Conservation (phyloP, 2,329 filamentous ascomycete genomes). For the Aspergillus udagawae region DNA sequence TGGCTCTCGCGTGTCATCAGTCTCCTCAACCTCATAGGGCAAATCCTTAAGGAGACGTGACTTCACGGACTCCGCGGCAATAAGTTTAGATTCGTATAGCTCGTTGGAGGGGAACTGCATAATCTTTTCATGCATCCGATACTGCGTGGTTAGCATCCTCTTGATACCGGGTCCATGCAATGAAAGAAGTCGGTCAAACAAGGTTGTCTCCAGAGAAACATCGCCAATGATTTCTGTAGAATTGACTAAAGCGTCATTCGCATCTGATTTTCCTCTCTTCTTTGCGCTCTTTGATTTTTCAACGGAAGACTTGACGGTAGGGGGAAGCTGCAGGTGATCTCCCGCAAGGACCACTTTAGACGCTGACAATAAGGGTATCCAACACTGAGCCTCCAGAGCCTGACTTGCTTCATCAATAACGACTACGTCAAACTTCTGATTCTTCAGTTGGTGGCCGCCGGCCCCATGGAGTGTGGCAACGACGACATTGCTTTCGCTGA, state of each 20-base stretch:
- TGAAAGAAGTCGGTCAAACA: conserved; percentile 83
- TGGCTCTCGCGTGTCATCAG: conserved; percentile 82
- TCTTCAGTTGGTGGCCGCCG: conserved; percentile 75
- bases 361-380: conserved; percentile 78
- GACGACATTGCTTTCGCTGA: conserved; percentile 78
- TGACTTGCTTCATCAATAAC: conserved; percentile 96
- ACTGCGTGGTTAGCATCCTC: conserved; percentile 92
- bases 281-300: conserved; percentile 46
- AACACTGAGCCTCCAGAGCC: conserved; percentile 92
- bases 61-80: conserved; percentile 77
- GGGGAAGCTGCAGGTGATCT: conserved; percentile 89
- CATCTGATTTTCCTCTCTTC: conserved; percentile 32
- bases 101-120: conserved; percentile 91
- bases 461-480: conserved; percentile 90
- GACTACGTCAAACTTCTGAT: conserved; percentile 84
- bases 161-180: conserved; percentile 83
- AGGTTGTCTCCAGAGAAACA: conserved; percentile 74
- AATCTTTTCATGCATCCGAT: conserved; percentile 94
- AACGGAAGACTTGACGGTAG: conserved; percentile 79
- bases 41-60: conserved; percentile 70
- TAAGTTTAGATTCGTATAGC: conserved; percentile 76
- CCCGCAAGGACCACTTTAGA: conserved; percentile 87
- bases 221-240: conserved; percentile 42
- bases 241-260: conserved; percentile 33
- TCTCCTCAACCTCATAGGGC: conserved; percentile 71